Evolutionary conservation across 768 basidiomycete species (phyloP), one percentile per base, ranked within the genome.

Genomic region (Leccinum olivaceopallidum): DNA sequence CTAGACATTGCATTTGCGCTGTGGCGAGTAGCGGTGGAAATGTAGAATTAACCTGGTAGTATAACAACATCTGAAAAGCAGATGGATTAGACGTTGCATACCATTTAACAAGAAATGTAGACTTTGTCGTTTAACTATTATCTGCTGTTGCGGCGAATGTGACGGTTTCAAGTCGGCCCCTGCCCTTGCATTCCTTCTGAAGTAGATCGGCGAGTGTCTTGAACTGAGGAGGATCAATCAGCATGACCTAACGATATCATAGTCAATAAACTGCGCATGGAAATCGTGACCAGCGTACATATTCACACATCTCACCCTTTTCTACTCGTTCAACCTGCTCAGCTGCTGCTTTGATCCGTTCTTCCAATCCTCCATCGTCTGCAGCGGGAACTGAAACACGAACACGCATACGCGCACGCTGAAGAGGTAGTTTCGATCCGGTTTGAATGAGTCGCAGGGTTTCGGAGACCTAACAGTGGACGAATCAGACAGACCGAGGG

Each of bases 221-320:
- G 83, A 97, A 96, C 66, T 92, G 88, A 47, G 90, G 85, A 5
- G 97, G 96, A 71, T 98, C 95, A 61, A 98, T 98, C 58, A 96
- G 81, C 78, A 96, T 82, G 52, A 89, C 84, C 96, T 98, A 13
- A 56, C 8, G n/a, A 53, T 42, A 34, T 39, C 1, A 50, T 44
- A n/a, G 55, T 72, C 37, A 73, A 51, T 53, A 16, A n/a, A 49
- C 48, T 4, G 37, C 57, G 54, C 16, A 30, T 12, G 20, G 14
- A 49, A 30, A 47, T 39, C 44, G 44, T 53, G 36, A 49, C 14
- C 20, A 30, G 79, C 93, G 73, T 73, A 98, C 96, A 64, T 87
- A 83, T 77, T 94, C 89, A 93, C 94, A 97, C 61, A 93, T 88
- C 13, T 86, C 82, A 34, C 83, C 83, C 63, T 82, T 86, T 60